These are phyloP conservation scores for Graphilbum sp. DNA, from an alignment of 2,329 filamentous ascomycete genomes.

Conservation along the genomic window DNA sequence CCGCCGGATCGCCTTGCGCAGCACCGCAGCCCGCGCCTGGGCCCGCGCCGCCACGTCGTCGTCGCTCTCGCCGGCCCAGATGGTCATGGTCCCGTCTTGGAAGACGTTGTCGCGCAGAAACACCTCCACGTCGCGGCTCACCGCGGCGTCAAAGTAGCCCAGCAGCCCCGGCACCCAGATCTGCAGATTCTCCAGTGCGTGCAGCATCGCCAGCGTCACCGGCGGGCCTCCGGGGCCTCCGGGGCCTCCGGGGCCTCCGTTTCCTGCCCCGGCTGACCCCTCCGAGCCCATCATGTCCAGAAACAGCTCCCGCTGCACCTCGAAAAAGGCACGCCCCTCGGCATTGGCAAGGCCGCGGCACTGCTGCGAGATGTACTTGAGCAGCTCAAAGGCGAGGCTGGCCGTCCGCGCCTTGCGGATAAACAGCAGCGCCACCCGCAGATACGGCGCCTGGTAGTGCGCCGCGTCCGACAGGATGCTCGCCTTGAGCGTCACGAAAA, in stretches of 20 bases:
- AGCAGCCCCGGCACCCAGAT: slow-evolving; percentile 36
- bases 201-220: not conserved
- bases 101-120: slow-evolving; percentile 30
- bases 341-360: slow-evolving; percentile 26
- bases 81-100: slow-evolving; percentile 14
- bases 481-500: slow-evolving; percentile 35
- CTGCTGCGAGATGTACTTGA: slow-evolving; percentile 26
- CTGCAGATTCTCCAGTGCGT: slow-evolving; percentile 17
- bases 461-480: slow-evolving; percentile 35
- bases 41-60: slow-evolving; percentile 8
- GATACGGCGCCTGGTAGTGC: slow-evolving; percentile 34
- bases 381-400: slow-evolving; percentile 20
- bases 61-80: slow-evolving; percentile 15
- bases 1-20: slow-evolving; percentile 19
- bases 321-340: slow-evolving; percentile 32
- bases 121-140: slow-evolving; percentile 24
- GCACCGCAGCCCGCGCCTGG: slow-evolving; percentile 13
- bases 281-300: not conserved
- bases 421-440: slow-evolving; percentile 37
- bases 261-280: not conserved
- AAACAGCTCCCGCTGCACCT: slow-evolving; percentile 22
- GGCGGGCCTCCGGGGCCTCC: too few relatives aligned
- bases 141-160: slow-evolving; percentile 25
- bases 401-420: slow-evolving; percentile 24
- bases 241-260: not conserved